Conservation (phyloP, 2,329 filamentous ascomycete species). For the Aureobasidium sp. region DNA sequence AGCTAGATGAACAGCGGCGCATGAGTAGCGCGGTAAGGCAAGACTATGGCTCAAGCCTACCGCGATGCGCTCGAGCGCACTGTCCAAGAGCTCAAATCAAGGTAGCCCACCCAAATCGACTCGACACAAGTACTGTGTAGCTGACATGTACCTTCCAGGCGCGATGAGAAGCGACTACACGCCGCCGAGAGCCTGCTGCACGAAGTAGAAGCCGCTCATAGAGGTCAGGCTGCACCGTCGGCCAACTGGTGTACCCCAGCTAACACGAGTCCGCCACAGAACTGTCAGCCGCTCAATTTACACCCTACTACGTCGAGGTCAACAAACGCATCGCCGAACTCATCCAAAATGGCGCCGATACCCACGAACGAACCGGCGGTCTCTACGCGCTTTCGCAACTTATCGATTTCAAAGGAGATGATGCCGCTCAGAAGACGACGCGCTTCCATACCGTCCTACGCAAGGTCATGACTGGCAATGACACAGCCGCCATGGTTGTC, state of each 20-base stretch:
- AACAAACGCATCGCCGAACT: constrained; percentile 60
- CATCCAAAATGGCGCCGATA: constrained; percentile 77
- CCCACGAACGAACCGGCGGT: constrained; percentile 81
- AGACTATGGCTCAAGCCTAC: constrained; percentile 11
- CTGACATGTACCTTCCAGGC: not conserved
- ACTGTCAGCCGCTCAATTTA: constrained; percentile 1
- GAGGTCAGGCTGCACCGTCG: not conserved
- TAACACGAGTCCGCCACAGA: not conserved
- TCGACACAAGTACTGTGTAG: not conserved
- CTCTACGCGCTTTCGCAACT: constrained; percentile 86
- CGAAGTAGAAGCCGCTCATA: constrained; percentile 12
- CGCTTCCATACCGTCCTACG: constrained; percentile 88
- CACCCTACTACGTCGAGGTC: constrained; percentile 25
- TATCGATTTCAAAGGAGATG: constrained; percentile 93
- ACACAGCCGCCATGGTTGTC: constrained; percentile 81
- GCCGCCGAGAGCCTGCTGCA: constrained; percentile 7
- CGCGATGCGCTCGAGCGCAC: constrained; percentile 10
- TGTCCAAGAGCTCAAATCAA: constrained; percentile 5
- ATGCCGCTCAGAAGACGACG: constrained; percentile 86
- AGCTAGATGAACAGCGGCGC: not conserved
- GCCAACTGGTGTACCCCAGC: not conserved
- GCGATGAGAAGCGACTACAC: constrained; percentile 5
- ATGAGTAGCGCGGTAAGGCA: constrained; percentile 7
- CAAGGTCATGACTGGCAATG: constrained; percentile 79
- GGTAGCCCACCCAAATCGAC: not conserved